Evolutionary conservation across 805 yeast species (phyloP), one percentile per base, ranked within the genome.

Genomic region (Candida methanosorbosa): DNA sequence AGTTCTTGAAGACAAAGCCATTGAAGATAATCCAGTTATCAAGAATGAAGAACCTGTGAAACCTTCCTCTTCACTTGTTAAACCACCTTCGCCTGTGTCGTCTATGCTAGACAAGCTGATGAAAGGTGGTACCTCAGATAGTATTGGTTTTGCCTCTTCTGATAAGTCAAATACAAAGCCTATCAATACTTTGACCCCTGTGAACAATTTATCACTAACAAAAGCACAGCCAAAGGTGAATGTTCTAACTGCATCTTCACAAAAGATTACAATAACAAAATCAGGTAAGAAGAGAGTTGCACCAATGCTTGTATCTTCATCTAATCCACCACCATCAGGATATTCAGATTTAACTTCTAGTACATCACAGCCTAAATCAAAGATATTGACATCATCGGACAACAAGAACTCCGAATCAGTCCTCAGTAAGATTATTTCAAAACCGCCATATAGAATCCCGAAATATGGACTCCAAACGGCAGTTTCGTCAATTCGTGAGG

Each of bases 241-340:
- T 32, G 29, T 35, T 2, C 30, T 46, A 14, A 44, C 50, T 1
- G 27, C 46, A 9, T 27, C 48, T 7, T 38, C 49, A 53, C 70
- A 77, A 57, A 58, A 69, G 37, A 69, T 78, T 1, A 70, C 82
- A 3, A 68, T 82, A 5, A 74, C 88, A 1, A 81, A 83, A 45
- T 78, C 80, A 26, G 92, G 92, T 4, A 76, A 75, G 48, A 82
- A 81, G 45, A 59, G 92, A 44, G 86, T 83, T 2, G 72, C 83
- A 1, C 94, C 92, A 5, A 64, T 77, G 17, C 54, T 81, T 12
- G 67, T 81, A 4, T 74, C 88, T 1, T 51, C 64, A 1, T 48
- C 71, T 1, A 52, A 66, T 13, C 38, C 23, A 7, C 28, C 23
- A 9, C 18, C 18, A 27, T 30, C 31, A 35, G 11, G 22, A 32